Conservation (phyloP, 768 basidiomycete species). For the Podaxis carcinomalis region DNA sequence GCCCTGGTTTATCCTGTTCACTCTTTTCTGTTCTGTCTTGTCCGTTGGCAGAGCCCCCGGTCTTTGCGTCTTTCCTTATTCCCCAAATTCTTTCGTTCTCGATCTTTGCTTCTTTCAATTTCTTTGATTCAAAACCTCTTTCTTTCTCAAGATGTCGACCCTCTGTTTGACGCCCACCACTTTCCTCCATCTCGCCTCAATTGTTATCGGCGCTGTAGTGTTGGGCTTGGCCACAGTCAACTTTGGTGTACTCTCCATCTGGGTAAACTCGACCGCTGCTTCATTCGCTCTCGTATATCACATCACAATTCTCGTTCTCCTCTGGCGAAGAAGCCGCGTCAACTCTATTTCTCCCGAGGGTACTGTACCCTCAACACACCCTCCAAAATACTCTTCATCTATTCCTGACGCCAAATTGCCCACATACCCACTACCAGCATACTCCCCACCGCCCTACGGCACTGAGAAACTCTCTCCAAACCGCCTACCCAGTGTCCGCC, state of each 20-base stretch:
- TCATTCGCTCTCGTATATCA: constrained; percentile 20
- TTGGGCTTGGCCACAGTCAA: constrained; percentile 19
- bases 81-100: not conserved
- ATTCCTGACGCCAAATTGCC: not conserved
- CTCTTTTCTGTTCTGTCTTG: not conserved
- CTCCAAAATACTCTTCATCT: not conserved
- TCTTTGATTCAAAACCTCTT: not conserved
- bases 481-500: not conserved
- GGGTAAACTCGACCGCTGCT: constrained; percentile 20
- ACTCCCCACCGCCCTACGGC: not conserved
- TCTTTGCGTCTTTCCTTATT: not conserved
- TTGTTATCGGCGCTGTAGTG: constrained; percentile 4
- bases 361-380: not conserved
- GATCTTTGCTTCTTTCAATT: not conserved
- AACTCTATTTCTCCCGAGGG: not conserved
- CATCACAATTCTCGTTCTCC: constrained; percentile 13
- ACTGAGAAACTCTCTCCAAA: not conserved
- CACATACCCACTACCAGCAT: not conserved
- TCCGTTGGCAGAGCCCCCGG: constrained; percentile 3
- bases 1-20: not conserved
- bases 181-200: constrained; percentile 1
- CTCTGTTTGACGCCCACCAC: not conserved
- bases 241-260: constrained; percentile 23
- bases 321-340: constrained; percentile 1
- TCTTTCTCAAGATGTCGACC: not conserved